A percentile compares a stretch with the other conserved stretches of the same genome.
These are phyloP conservation scores for Diplotaxis tenuifolia DNA, from an alignment of 345 rosid genomes.

Conservation along the genomic window DNA sequence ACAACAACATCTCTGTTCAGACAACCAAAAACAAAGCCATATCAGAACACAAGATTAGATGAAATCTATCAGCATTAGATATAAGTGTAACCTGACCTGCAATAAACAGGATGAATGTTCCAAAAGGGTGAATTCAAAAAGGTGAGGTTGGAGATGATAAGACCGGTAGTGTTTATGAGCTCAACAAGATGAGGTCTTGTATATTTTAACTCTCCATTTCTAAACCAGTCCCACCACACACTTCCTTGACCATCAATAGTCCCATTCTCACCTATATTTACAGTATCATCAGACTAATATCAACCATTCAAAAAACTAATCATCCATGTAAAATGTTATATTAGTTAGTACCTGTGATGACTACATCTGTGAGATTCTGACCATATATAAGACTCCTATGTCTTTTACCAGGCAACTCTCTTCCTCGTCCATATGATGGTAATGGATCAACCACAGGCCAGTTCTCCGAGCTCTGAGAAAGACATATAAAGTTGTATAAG, in stretches of 20 bases:
- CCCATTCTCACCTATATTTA: slow-evolving; percentile 77
- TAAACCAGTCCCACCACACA: slow-evolving; percentile 88
- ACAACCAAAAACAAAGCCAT: slow-evolving; percentile 40
- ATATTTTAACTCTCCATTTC: slow-evolving; percentile 60
- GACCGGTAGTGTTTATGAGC: slow-evolving; percentile 79
- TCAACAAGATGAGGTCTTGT: slow-evolving; percentile 97
- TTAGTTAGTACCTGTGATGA: slow-evolving; percentile 69
- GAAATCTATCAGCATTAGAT: neutral
- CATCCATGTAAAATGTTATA: neutral
- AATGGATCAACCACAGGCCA: slow-evolving; percentile 97
- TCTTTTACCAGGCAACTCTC: slow-evolving; percentile 86
- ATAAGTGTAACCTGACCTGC: slow-evolving; percentile 62
- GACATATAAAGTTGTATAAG: neutral
- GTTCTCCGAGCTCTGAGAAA: slow-evolving; percentile 57
- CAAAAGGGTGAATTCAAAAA: slow-evolving; percentile 93
- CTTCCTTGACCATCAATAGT: slow-evolving; percentile 95
- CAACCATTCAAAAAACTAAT: neutral
- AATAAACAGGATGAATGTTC: slow-evolving; percentile 96
- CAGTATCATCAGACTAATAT: slow-evolving; percentile 16
- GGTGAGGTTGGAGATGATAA: slow-evolving; percentile 81
- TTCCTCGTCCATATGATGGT: slow-evolving; percentile 95
- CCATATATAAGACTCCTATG: slow-evolving; percentile 93
- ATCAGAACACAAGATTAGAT: slow-evolving; percentile 7
- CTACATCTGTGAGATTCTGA: slow-evolving; percentile 81
- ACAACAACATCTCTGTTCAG: slow-evolving; percentile 78